A percentile compares a stretch with the other conserved stretches of the same genome.
These are phyloP conservation scores for Bassia scoparia DNA, from an alignment of 148 eudicot genomes.

Conservation along the genomic window DNA sequence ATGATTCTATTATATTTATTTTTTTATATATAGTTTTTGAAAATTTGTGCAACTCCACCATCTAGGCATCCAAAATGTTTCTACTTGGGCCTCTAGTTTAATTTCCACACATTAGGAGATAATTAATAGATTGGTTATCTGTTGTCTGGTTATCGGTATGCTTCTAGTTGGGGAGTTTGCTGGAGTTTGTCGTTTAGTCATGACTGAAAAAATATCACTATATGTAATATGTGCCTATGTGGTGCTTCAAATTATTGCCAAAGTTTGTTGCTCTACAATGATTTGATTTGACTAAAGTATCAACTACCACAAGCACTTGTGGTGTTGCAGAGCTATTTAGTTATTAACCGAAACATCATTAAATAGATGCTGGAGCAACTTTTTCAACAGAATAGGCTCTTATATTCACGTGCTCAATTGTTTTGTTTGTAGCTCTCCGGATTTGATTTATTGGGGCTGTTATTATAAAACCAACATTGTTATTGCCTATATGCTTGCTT, in stretches of 20 bases:
- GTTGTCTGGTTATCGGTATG: too few species aligned
- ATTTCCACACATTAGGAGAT: too few species aligned
- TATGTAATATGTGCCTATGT: too few species aligned
- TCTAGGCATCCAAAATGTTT: not conserved
- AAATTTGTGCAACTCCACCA: not conserved
- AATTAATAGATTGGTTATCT: too few species aligned
- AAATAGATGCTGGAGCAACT: not conserved
- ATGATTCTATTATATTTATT: too few species aligned
- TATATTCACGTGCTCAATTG: slow-evolving; percentile 12
- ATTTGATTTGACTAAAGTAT: not conserved
- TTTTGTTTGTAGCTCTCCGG: not conserved
- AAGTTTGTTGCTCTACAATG: not conserved
- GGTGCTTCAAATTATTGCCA: not conserved
- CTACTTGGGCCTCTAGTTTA: too few species aligned
- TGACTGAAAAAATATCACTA: not conserved
- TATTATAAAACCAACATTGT: not conserved
- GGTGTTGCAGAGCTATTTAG: slow-evolving; percentile 6
- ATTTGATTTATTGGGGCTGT: not conserved
- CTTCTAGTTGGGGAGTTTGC: too few species aligned
- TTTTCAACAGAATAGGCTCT: slow-evolving; percentile 2
- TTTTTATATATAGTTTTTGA: not conserved
- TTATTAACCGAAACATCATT: not conserved
- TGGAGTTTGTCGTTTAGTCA: not conserved
- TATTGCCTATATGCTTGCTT: not conserved
- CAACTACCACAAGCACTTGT: not conserved